Base-by-base conservation (phyloP, 257 asterid species). In the Solanum bulbocastanum region DNA sequence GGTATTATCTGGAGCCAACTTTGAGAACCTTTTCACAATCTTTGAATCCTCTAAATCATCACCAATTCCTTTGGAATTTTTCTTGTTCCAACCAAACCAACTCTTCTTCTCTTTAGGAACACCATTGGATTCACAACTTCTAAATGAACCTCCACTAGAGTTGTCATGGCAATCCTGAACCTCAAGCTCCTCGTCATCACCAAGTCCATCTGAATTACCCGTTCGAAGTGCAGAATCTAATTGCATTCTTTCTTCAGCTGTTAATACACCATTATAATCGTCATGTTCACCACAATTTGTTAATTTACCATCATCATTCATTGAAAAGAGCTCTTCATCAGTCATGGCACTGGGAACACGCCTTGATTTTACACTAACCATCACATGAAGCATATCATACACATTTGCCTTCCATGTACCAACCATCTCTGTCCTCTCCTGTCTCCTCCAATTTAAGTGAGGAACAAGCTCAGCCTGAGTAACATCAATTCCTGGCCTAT, bases 271-370 rank as follows among this genome's bases (percentile, higher is more conserved):
- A 89, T 93, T 96, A 86, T 93, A 94, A 78, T 95, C 95, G 3
- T 91, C 98, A 9, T 72, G 44, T 71, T 91, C 98, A 73, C 90
- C 93, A 33, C 93, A 93, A 87, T 92, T 94, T 56, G 90, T 91
- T 66, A 92, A 76, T 89, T 91, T 94, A 58, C 93, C 99, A 85
- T 96, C 99, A 42, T 94, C 98, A 87, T 94, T 96, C 89, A 87
- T 98, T 18, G 98, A 82, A 91, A 96, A 96, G 81, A 97, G 98
- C 92, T 95, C 98, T 89, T 97, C 98, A 79, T 96, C 99, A 82
- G 98, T 96, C 98, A 97, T 96, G 72, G 99, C 99, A 90, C 99
- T 99, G 74, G 99, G 99, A 88, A 97, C 99, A 90, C 99, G 90
- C 93, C 99, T 96, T 8, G 99, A 97, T 89, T 97, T 97, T 89